phyloP scores from a whole-genome alignment of 352 stramenopile species.

The Globisporangium abappressorium region DNA sequence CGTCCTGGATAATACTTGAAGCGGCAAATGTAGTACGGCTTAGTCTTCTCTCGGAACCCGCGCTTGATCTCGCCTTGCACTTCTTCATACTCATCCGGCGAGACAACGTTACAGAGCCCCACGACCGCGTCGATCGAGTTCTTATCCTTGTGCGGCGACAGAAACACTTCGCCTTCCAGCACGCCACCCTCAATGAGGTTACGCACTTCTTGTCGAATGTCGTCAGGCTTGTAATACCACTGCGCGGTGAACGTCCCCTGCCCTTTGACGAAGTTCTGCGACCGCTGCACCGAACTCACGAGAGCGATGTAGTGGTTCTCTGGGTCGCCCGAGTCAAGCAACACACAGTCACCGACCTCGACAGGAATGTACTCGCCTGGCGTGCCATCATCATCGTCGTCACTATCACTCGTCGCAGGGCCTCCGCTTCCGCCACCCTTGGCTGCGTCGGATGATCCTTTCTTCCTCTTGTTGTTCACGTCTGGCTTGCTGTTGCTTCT shows the following conservation, averaged over 20 bases:
- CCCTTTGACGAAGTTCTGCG: conserved; percentile 38
- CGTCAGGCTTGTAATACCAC: conserved; percentile 85
- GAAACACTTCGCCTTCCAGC: conserved; percentile 71
- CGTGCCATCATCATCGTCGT: conserved; percentile 50
- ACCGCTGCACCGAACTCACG: conserved; percentile 69
- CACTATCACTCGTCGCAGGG: conserved; percentile 19
- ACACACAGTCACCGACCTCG: conserved; percentile 72
- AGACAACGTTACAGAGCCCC: conserved; percentile 73
- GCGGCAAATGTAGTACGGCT: conserved; percentile 70
- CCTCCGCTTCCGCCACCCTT: not conserved
- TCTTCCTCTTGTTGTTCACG: conserved; percentile 1
- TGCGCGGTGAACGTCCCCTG: conserved; percentile 68
- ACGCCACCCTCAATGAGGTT: conserved; percentile 54
- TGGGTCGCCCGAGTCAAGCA: conserved; percentile 68
- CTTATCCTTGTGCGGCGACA: conserved; percentile 82
- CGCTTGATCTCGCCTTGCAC: conserved; percentile 68
- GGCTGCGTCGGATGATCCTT: not conserved
- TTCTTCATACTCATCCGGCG: conserved; percentile 68
- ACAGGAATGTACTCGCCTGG: conserved; percentile 60
- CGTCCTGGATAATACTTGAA: conserved; percentile 82
- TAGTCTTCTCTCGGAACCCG: conserved; percentile 61
- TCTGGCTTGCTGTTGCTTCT: not conserved
- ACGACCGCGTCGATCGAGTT: conserved; percentile 81
- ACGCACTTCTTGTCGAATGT: conserved; percentile 66
- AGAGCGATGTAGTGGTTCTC: conserved; percentile 71